Base-by-base conservation (phyloP, 176 grass and related monocot species). In the Oryza meyeriana region DNA sequence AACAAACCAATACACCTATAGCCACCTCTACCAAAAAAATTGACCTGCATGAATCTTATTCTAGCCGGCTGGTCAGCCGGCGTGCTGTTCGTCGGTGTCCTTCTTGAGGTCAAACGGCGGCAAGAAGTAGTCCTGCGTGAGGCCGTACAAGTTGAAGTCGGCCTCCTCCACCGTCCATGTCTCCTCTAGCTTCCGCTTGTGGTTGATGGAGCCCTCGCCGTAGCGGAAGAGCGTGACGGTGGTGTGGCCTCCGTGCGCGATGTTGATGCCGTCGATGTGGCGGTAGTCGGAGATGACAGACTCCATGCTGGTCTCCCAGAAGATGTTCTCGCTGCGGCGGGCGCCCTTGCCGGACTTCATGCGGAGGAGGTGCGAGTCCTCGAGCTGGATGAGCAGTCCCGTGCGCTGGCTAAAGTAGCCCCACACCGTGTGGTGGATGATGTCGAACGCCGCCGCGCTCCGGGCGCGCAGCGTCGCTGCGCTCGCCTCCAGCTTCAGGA, bases 321-420 rank as follows among this genome's bases (percentile, higher is more conserved):
- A 95, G 80, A 99, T 84, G 90, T 86, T 94, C 86, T 91, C 87
- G 77, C 85, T 87, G 32, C 88, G 90, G 16, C 85, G 82, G 12
- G 86, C 83, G 58, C 93, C 88, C 45, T 89, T 85, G 59, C 88
- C 88, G 47, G 87, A 85, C 89, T 95, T 99, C 96, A 99, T 93
- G 65, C 96, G 89, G 22, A 99, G 92, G 42, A 99, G 79, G 85
- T 95, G 89, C 29, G 91, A 90, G 83, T 99, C 96, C 86, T 93
- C 93, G 4, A 99, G 90, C 87, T 98, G 91, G 81, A 98, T 90
- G 73, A 98, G 88, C 35, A 99, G 80, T n/a, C 96, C 96, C 26
- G 96, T 99, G 64, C 93, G 88, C 90, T 99, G 93, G 89, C 96
- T 93, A 85, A 99, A 99, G 85, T 93, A 99, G 0, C 96, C 96